phyloP scores from a whole-genome alignment of 345 rosid genomes.

The Euphorbia peplus region DNA sequence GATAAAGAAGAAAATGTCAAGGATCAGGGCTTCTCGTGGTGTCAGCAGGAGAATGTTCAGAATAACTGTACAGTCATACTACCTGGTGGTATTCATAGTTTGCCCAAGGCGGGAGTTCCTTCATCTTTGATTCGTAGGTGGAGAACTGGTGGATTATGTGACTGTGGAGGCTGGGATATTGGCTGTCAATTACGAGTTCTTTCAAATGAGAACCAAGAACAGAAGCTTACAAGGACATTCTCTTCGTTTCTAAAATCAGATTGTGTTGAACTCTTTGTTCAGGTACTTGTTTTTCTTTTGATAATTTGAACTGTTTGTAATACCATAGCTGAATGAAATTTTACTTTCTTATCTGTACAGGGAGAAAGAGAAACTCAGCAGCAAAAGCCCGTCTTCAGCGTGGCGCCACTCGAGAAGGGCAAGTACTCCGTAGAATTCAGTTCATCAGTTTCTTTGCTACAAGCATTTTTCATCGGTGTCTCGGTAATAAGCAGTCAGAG shows the following conservation, averaged over 20 bases:
- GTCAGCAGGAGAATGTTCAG: slow-evolving; percentile 21
- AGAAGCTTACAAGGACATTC: slow-evolving; percentile 19
- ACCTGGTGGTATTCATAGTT: slow-evolving; percentile 74
- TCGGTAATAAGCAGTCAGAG: slow-evolving; percentile 43
- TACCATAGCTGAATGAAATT: neutral
- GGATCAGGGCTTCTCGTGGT: slow-evolving; percentile 18
- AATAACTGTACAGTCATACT: slow-evolving; percentile 45
- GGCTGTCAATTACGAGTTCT: slow-evolving; percentile 69
- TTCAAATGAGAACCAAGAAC: slow-evolving; percentile 28
- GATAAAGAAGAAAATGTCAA: slow-evolving; percentile 11
- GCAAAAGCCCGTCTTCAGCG: slow-evolving; percentile 45
- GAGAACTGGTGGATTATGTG: slow-evolving; percentile 74
- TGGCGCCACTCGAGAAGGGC: slow-evolving; percentile 50
- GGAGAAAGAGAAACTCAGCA: slow-evolving; percentile 34
- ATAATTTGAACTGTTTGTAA: slow-evolving; percentile 3
- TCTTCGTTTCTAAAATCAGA: slow-evolving; percentile 24
- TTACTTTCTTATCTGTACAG: slow-evolving; percentile 24
- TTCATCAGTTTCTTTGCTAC: slow-evolving; percentile 52
- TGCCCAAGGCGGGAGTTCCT: slow-evolving; percentile 61
- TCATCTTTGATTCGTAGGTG: slow-evolving; percentile 68
- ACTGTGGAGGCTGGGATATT: slow-evolving; percentile 98
- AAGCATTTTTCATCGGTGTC: slow-evolving; percentile 68
- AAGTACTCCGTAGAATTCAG: slow-evolving; percentile 62
- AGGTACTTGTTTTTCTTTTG: slow-evolving; percentile 39
- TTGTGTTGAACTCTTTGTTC: slow-evolving; percentile 48